These are phyloP conservation scores for Talaromyces verruculosus DNA, from an alignment of 2,329 filamentous ascomycete genomes.

Conservation along the genomic window DNA sequence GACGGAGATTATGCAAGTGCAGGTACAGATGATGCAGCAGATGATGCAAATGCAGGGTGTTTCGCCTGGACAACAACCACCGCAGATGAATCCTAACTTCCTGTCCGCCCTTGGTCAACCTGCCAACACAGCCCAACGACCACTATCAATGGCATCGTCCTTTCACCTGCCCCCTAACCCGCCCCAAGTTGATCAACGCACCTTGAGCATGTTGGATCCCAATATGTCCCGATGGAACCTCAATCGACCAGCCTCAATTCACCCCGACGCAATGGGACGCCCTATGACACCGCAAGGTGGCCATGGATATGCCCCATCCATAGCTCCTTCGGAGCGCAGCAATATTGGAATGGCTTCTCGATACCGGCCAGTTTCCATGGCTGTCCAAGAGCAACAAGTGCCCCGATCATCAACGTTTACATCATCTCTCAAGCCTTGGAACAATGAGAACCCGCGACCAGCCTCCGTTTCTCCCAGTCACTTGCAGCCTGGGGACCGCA, in stretches of 20 bases:
- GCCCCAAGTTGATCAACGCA: slow-evolving; percentile 53
- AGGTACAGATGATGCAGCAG: slow-evolving; percentile 87
- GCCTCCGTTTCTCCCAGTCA: slow-evolving; percentile 27
- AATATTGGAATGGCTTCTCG: slow-evolving; percentile 86
- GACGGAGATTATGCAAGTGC: slow-evolving; percentile 87
- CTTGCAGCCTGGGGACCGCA: slow-evolving; percentile 27
- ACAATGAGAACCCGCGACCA: slow-evolving; percentile 36
- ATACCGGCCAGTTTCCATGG: slow-evolving; percentile 83
- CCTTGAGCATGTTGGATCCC: slow-evolving; percentile 82
- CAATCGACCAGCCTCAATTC: slow-evolving; percentile 37
- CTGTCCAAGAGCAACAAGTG: slow-evolving; percentile 41
- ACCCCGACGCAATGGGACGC: slow-evolving; percentile 29
- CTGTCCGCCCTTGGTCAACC: slow-evolving; percentile 28
- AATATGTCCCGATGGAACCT: slow-evolving; percentile 44
- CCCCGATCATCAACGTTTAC: slow-evolving; percentile 35
- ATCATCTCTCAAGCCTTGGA: slow-evolving; percentile 39
- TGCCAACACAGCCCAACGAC: slow-evolving; percentile 38
- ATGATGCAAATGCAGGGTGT: slow-evolving; percentile 63
- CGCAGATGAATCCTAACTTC: slow-evolving; percentile 32
- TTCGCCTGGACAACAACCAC: slow-evolving; percentile 34
- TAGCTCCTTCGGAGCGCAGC: slow-evolving; percentile 92
- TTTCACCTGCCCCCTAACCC: slow-evolving; percentile 27
- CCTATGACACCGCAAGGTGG: slow-evolving; percentile 29
- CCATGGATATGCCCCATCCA: slow-evolving; percentile 74
- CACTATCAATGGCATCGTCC: slow-evolving; percentile 51